phyloP scores from a whole-genome alignment of 805 yeast genomes.

The Saccharomycopsis selenospora region DNA sequence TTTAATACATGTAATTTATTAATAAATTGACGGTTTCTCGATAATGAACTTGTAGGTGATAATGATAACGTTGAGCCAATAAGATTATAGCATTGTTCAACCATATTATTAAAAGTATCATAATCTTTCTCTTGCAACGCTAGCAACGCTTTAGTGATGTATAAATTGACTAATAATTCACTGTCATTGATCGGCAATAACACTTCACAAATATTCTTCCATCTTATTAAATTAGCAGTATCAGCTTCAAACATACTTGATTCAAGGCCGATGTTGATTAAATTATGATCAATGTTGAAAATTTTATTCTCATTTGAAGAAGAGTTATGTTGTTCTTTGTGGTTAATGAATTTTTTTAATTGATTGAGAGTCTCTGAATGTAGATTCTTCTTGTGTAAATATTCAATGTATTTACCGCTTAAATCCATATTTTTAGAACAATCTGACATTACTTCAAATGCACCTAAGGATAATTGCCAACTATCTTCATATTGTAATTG shows the following conservation, averaged over 20 bases:
- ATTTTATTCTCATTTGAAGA: conserved; percentile 17
- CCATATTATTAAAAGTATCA: conserved; percentile 35
- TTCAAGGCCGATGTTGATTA: conserved; percentile 64
- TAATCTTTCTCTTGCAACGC: conserved; percentile 34
- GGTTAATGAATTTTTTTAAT: conserved; percentile 35
- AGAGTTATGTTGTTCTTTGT: conserved; percentile 28
- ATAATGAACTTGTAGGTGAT: conserved; percentile 42
- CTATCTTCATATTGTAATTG: conserved; percentile 80
- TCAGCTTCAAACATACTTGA: conserved; percentile 67
- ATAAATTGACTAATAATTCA: conserved; percentile 47
- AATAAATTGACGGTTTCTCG: conserved; percentile 41
- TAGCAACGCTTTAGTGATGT: conserved; percentile 56
- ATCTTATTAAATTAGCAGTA: conserved; percentile 39
- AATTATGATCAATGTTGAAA: conserved; percentile 38
- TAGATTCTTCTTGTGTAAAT: conserved; percentile 69
- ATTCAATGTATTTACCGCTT: conserved; percentile 55
- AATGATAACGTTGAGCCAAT: conserved; percentile 42
- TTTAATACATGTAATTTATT: conserved; percentile 53
- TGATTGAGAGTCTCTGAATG: conserved; percentile 57
- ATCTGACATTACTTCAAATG: conserved; percentile 61
- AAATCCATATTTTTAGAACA: conserved; percentile 28
- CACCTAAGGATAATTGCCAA: conserved; percentile 83
- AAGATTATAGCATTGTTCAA: conserved; percentile 41
- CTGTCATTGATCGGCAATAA: conserved; percentile 40
- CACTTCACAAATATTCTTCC: conserved; percentile 52